Evolutionary conservation across 306 rosid species (phyloP), one percentile per base, ranked within the genome.

Genomic region (Carpinus fangiana): DNA sequence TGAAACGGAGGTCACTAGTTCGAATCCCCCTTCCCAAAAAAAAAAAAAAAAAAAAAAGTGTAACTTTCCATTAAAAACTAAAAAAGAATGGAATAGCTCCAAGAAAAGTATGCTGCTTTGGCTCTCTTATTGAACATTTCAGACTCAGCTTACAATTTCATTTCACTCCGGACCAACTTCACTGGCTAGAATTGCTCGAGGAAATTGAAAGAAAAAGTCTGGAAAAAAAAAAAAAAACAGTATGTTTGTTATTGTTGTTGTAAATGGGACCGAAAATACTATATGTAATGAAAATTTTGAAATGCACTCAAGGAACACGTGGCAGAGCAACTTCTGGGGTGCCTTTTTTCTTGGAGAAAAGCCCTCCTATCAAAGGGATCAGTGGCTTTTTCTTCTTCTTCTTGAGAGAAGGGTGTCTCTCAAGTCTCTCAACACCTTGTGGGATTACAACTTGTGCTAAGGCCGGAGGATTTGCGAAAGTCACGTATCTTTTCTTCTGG

Each of bases 401-500:
- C 78, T 83, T 91, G 11, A 91, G 85, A 5, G 99, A 91, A 80
- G 93, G 91, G 51, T 79, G 93, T 73, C 95, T 91, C 75, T 87
- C 89, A 83, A 93, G 70, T 13, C 62, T 88, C 57, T 86, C 90
- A 69, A 79, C 82, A 1, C 88, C 91, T 0, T 80, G 97, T 1
- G 93, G 92, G 21, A 84, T 26, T 66, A 76, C 26, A 12, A 82
- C 84, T 48, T 88, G 90, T 53, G 88, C 80, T 0, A 70, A 73
- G 0, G 95, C 90, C 1, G 98, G 92, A 0, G 93, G 90, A 79
- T 92, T 89, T 12, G 96, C 98, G 74, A 91, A 91, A 0, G 98
- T 91, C 74, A 95, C 98, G 14, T 93, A 95, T 80, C 95, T 86
- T 81, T 90, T 93, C 91, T 93, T 95, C 51, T 95, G 98, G 41